These are phyloP conservation scores for Priceomyces medius DNA, from an alignment of 805 yeast species.

Conservation along the genomic window DNA sequence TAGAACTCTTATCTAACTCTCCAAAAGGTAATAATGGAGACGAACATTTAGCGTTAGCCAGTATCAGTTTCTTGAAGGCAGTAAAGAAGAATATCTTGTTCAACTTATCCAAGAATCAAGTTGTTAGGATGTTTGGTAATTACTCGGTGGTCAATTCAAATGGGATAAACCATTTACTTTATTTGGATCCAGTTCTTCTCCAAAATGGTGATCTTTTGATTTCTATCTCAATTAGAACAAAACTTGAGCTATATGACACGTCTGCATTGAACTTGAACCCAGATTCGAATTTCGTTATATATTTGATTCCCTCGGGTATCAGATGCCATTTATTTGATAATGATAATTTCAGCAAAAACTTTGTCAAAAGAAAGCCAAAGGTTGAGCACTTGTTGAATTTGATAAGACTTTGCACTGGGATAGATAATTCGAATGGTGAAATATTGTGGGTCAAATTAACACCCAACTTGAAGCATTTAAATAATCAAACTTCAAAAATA, in stretches of 20 bases:
- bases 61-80: conserved; percentile 39
- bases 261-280: conserved; percentile 6
- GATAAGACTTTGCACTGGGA: conserved; percentile 35
- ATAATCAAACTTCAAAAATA: conserved; percentile 64
- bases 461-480: conserved; percentile 67
- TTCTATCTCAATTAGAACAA: conserved; percentile 25
- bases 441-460: conserved; percentile 63
- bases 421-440: conserved; percentile 21
- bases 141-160: conserved; percentile 23
- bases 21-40: conserved; percentile 18
- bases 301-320: conserved; percentile 42
- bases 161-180: conserved; percentile 18
- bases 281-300: conserved; percentile 31
- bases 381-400: conserved; percentile 28
- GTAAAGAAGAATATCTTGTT: conserved; percentile 37
- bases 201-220: conserved; percentile 39
- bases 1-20: conserved; percentile 31
- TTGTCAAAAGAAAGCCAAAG: conserved; percentile 19
- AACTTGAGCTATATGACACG: conserved; percentile 22
- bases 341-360: conserved; percentile 17
- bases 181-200: conserved; percentile 38
- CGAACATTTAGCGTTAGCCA: conserved; percentile 28
- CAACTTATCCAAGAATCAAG: conserved; percentile 26
- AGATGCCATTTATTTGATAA: conserved; percentile 42
- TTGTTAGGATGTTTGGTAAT: conserved; percentile 37